A percentile compares a stretch with the other conserved stretches of the same genome.
Evolutionary conservation across 768 basidiomycete genomes (phyloP).

Genomic region (Xerocomellus intermedius): DNA sequence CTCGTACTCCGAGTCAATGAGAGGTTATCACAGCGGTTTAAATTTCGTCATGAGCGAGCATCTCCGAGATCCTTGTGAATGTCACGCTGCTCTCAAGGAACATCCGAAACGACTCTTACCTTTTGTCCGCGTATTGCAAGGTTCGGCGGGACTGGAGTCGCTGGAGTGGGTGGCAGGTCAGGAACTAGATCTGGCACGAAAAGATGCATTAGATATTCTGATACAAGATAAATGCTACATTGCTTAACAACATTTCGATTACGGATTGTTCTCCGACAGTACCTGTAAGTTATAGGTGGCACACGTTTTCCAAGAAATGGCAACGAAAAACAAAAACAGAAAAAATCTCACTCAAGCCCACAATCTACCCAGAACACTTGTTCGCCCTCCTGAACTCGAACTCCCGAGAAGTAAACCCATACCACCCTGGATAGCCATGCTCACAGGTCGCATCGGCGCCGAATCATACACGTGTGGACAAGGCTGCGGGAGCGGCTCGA

Average conservation of each 20-base stretch:
- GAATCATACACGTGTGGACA: conserved; percentile 79
- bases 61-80: no score
- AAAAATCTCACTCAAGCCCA: conserved; percentile 37
- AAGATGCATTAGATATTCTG: neutral
- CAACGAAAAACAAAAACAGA: no score
- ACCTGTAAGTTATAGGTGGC: neutral
- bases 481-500: conserved; percentile 60
- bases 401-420: conserved; percentile 58
- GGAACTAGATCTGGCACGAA: neutral
- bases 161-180: no score
- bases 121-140: neutral
- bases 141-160: neutral
- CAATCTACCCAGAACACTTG: conserved; percentile 62
- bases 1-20: no score
- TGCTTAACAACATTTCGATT: neutral
- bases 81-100: neutral
- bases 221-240: neutral
- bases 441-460: conserved; percentile 71
- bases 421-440: conserved; percentile 72
- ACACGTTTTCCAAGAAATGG: neutral
- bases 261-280: neutral
- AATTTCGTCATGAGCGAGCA: no score
- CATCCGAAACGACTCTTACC: neutral
- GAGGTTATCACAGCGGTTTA: no score
- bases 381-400: conserved; percentile 33